Conservation (phyloP, 257 asterid genomes). For the Lithospermum erythrorhizon region DNA sequence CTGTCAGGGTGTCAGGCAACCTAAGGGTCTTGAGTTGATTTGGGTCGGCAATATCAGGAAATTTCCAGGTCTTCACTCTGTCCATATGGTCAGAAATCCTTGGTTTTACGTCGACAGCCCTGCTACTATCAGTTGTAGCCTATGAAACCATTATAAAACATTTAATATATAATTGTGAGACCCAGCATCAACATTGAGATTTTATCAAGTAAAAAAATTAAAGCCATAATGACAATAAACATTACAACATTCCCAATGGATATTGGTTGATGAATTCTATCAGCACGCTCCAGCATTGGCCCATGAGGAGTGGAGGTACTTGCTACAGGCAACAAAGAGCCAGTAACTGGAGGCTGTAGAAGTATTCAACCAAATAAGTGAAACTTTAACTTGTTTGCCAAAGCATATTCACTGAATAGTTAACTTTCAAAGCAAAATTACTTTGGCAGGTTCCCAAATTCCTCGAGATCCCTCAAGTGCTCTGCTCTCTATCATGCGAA, state of each 20-base stretch:
- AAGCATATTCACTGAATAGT: not conserved
- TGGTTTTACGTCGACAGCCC: slow-evolving; percentile 78
- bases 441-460: slow-evolving; percentile 46
- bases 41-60: slow-evolving; percentile 71
- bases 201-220: not conserved
- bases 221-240: not conserved
- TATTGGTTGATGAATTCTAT: slow-evolving; percentile 71
- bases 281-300: slow-evolving; percentile 62
- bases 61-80: slow-evolving; percentile 75
- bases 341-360: slow-evolving; percentile 61
- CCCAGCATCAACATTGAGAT: not conserved
- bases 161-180: not conserved
- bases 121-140: slow-evolving; percentile 77
- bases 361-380: not conserved
- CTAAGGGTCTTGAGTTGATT: slow-evolving; percentile 71
- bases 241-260: slow-evolving; percentile 77
- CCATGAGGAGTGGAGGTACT: slow-evolving; percentile 50
- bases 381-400: not conserved
- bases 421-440: not conserved
- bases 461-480: slow-evolving; percentile 56
- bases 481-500: slow-evolving; percentile 58
- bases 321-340: slow-evolving; percentile 61
- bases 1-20: slow-evolving; percentile 75
- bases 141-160: slow-evolving; percentile 12
- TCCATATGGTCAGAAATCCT: slow-evolving; percentile 58